Conservation (phyloP, 306 rosid species). For the Fagus crenata region DNA sequence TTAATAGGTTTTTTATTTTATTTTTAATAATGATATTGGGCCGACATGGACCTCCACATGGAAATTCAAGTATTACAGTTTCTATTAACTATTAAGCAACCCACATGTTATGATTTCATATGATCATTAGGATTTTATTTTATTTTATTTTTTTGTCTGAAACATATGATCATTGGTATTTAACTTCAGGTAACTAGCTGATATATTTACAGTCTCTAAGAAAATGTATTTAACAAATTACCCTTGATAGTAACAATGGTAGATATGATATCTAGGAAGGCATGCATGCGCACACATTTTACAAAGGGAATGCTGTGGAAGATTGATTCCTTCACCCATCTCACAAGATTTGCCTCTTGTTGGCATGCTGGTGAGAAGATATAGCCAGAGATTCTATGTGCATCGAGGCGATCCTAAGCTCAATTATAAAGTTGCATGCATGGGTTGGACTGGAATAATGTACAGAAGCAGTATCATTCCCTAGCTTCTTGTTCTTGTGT, state of each 20-base stretch:
- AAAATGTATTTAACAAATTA: neutral
- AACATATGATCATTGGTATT: neutral
- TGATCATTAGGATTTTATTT: neutral
- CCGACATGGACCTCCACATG: neutral
- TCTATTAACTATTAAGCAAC: neutral
- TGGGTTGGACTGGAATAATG: neutral
- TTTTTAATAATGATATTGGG: neutral
- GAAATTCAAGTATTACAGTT: neutral
- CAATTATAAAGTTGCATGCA: neutral
- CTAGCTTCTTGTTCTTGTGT: neutral
- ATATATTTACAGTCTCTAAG: neutral
- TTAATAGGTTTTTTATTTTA: neutral
- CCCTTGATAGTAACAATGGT: neutral
- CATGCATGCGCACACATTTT: neutral
- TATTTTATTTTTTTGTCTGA: no score
- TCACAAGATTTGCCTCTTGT: slow-evolving; percentile 53
- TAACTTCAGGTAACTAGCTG: neutral
- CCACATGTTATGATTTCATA: neutral
- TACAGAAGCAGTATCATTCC: neutral
- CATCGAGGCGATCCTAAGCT: neutral
- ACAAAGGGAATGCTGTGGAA: slow-evolving; percentile 20
- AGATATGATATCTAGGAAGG: neutral
- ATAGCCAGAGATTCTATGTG: slow-evolving; percentile 39
- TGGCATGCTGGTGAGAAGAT: slow-evolving; percentile 27
- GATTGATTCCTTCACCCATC: slow-evolving; percentile 52